A percentile compares a stretch with the other conserved stretches of the same genome.
Evolutionary conservation across 306 rosid genomes (phyloP).

Genomic region (Senna tora): DNA sequence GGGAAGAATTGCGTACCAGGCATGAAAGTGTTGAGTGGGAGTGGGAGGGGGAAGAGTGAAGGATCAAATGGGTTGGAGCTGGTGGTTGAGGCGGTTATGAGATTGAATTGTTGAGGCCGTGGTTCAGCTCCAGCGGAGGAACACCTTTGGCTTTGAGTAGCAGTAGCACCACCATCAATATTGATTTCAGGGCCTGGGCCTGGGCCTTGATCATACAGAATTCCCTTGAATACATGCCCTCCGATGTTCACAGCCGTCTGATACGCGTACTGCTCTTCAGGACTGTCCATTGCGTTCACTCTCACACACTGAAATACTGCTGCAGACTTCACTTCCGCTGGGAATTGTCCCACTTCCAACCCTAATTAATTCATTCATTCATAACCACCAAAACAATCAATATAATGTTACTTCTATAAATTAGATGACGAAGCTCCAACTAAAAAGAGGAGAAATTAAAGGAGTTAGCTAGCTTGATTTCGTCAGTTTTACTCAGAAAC

Average conservation of each 20-base stretch:
- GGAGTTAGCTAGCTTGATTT: conserved; percentile 31
- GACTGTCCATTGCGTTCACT: conserved; percentile 83
- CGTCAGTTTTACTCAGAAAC: conserved; percentile 66
- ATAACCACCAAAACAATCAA: too few relatives aligned
- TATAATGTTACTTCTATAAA: too few relatives aligned
- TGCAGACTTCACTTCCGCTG: conserved; percentile 80
- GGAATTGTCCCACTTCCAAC: conserved; percentile 86
- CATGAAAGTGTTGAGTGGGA: conserved; percentile 86
- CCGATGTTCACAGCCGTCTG: conserved; percentile 95
- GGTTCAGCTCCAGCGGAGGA: conserved; percentile 51
- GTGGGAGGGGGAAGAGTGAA: conserved; percentile 72
- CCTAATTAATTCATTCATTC: too few relatives aligned
- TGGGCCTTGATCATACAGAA: conserved; percentile 86
- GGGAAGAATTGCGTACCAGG: conserved; percentile 99
- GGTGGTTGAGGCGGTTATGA: conserved; percentile 44
- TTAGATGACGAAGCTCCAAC: too few relatives aligned
- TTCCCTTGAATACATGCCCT: conserved; percentile 93
- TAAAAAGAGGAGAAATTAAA: not conserved
- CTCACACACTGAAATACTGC: conserved; percentile 89
- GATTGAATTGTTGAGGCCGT: conserved; percentile 41
- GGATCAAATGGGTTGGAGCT: conserved; percentile 56
- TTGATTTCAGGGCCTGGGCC: conserved; percentile 56
- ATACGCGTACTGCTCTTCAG: conserved; percentile 87
- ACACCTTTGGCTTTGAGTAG: too few relatives aligned
- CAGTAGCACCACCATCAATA: conserved; percentile 45